These are phyloP conservation scores for Adansonia gregorii DNA, from an alignment of 441 rosid species.

Conservation along the genomic window DNA sequence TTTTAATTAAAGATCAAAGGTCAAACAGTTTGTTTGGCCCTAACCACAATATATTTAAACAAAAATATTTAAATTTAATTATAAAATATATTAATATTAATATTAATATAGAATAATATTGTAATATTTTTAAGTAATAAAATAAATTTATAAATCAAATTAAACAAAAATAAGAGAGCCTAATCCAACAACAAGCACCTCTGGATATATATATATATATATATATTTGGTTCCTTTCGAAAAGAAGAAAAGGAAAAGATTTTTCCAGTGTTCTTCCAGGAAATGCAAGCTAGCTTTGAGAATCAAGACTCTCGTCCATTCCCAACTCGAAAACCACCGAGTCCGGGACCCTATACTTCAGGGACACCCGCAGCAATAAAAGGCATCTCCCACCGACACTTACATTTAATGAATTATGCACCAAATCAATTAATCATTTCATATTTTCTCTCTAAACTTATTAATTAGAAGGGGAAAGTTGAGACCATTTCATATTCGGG, in stretches of 20 bases:
- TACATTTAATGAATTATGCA: not conserved
- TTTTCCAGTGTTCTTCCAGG: not conserved
- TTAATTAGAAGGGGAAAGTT: not conserved
- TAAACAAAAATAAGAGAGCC: too few relatives aligned
- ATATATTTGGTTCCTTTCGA: not conserved
- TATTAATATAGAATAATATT: too few relatives aligned
- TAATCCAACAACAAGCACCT: too few relatives aligned
- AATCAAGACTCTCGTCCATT: not conserved
- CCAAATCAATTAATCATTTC: not conserved
- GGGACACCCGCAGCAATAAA: not conserved
- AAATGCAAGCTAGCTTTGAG: not conserved
- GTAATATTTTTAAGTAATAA: too few relatives aligned
- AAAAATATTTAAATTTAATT: too few relatives aligned
- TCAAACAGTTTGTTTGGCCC: too few relatives aligned
- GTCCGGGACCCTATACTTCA: not conserved
- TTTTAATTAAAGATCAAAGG: too few relatives aligned
- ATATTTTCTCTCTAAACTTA: not conserved
- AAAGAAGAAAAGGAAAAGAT: not conserved
- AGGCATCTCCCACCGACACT: conserved; percentile 1
- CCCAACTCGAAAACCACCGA: not conserved
- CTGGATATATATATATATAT: too few relatives aligned
- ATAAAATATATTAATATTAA: too few relatives aligned
- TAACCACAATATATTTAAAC: too few relatives aligned
- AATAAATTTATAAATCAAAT: too few relatives aligned
- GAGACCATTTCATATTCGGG: not conserved